These are phyloP conservation scores for Trifolium subterraneum DNA, from an alignment of 306 rosid genomes.

Conservation along the genomic window DNA sequence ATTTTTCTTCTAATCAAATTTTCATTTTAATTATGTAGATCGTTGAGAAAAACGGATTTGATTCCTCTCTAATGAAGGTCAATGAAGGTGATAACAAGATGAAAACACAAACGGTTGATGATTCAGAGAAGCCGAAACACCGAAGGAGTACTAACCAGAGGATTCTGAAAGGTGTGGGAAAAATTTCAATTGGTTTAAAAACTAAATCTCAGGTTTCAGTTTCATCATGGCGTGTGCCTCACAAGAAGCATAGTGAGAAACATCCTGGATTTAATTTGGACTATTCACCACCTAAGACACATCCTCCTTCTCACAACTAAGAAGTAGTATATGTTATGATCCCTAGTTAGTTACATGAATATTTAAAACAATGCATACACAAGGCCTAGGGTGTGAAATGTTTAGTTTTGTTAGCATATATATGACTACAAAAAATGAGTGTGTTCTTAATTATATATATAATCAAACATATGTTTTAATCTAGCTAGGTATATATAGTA, in stretches of 20 bases:
- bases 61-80: conserved; percentile 32
- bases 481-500: not conserved
- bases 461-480: not conserved
- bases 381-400: not conserved
- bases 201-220: conserved; percentile 48
- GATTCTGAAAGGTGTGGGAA: conserved; percentile 6
- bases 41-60: conserved; percentile 36
- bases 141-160: conserved; percentile 31
- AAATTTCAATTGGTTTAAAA: conserved; percentile 29
- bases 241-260: conserved; percentile 58
- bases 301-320: conserved; percentile 87
- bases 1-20: not conserved
- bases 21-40: conserved; percentile 48
- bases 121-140: conserved; percentile 25
- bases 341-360: not conserved
- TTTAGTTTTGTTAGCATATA: not conserved
- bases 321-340: not conserved
- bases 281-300: conserved; percentile 77
- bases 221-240: conserved; percentile 61
- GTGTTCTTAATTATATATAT: not conserved
- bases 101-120: conserved; percentile 15
- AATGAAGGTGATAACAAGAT: conserved; percentile 32
- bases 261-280: conserved; percentile 68
- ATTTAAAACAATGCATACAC: not conserved
- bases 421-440: not conserved